Base-by-base conservation (phyloP, 2,329 filamentous ascomycete species). In the Trichophyton schoenleinii region DNA sequence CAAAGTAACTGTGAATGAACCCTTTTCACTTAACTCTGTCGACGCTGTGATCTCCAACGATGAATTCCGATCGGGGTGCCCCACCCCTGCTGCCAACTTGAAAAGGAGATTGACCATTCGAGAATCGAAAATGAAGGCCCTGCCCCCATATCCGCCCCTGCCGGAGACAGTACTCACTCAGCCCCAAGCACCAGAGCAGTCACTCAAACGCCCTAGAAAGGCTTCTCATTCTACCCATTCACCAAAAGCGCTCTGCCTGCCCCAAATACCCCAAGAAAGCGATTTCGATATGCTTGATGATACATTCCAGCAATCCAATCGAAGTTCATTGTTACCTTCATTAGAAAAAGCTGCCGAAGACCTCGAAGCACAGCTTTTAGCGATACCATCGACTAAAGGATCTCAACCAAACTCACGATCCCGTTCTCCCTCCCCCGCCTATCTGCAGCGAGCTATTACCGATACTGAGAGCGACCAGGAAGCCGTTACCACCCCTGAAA, bases 101-200 rank as follows among this genome's bases (percentile, higher is more conserved):
- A 65, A 66, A 22, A 64, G 64, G 59, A 68, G 66, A 7, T 62
- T 65, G 8, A 69, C 69, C 1, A 63, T 69, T 22, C 64, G 66
- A 11, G 67, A 73, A 22, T 60, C 70, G 20, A 71, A 66, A 61
- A 73, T 76, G 60, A 77, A 77, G 58, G 74, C 75, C 6, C 68
- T 77, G 3, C 75, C 75, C 15, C 67, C 70, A 3, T 7, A 64
- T 69, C 44, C 69, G 67, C 20, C 67, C 61, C 44, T 63, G 57
- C 11, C 59, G 31, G 38, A 15, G 48, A 42, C 41, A 55, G 55
- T 22, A n/a, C 36, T 11, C 44, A 3, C 8, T 18, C 13, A 8
- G 42, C n/a, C 44, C 8, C 20, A 18, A 2, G n/a, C 13, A 53
- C 7, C 59, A 8, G 5, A 5, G n/a, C 22, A 44, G 49, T 31